Percentiles rank a stretch among this genome's conserved stretches.
Evolutionary conservation across 148 eudicot genomes (phyloP).

Genomic region (Fallopia convolvulus): DNA sequence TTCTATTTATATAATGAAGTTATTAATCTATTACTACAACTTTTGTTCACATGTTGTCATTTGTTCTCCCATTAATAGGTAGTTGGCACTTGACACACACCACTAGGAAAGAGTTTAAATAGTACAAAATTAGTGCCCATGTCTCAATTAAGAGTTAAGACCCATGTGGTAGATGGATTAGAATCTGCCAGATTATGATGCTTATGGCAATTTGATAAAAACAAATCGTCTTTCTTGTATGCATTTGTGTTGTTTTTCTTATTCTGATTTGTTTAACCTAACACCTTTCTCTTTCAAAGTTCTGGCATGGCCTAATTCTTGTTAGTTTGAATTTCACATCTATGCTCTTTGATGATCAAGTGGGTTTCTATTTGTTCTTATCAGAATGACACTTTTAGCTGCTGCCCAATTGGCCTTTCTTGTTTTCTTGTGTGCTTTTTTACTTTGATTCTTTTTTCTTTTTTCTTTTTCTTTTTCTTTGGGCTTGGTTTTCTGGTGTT

Average conservation of each 20-base stretch:
- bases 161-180: slow-evolving; percentile 8
- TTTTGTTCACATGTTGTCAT: neutral
- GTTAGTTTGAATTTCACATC: neutral
- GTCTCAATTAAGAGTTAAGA: neutral
- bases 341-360: slow-evolving; percentile 1
- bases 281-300: neutral
- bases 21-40: neutral
- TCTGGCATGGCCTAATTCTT: neutral
- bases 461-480: neutral
- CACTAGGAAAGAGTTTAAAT: neutral
- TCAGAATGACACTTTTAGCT: neutral
- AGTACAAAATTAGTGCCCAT: neutral
- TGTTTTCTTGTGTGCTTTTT: neutral
- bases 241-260: neutral
- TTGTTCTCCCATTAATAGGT: neutral
- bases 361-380: neutral
- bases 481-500: neutral
- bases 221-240: neutral
- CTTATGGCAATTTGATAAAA: neutral
- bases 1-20: neutral
- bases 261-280: neutral
- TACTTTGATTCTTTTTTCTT: neutral
- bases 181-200: neutral
- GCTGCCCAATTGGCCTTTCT: neutral
- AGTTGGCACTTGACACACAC: neutral